Conservation (phyloP, 805 yeast genomes). For the Debaryomyces hansenii region DNA sequence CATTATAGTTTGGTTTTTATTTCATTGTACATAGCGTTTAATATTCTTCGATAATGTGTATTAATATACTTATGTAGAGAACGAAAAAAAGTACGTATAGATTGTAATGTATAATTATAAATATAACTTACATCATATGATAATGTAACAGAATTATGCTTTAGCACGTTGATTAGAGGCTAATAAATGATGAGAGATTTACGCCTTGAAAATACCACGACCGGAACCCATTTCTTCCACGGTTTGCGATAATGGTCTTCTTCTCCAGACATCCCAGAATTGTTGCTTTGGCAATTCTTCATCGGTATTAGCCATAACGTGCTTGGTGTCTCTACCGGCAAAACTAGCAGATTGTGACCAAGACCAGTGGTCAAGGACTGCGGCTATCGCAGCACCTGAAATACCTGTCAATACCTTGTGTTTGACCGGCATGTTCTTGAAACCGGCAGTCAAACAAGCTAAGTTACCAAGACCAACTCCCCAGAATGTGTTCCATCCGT, state of each 20-base stretch:
- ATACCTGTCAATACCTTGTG: slow-evolving; percentile 42
- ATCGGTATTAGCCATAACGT: slow-evolving; percentile 39
- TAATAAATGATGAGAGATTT: slow-evolving; percentile 1
- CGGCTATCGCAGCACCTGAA: slow-evolving; percentile 38
- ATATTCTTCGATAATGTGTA: neutral
- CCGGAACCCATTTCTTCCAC: slow-evolving; percentile 72
- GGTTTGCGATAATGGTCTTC: slow-evolving; percentile 82
- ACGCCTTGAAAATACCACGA: slow-evolving; percentile 52
- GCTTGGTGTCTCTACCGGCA: slow-evolving; percentile 37
- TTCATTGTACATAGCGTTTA: neutral
- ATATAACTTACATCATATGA: slow-evolving; percentile 1
- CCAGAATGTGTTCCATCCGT: slow-evolving; percentile 65
- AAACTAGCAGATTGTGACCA: slow-evolving; percentile 43
- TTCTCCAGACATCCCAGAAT: slow-evolving; percentile 78
- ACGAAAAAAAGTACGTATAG: neutral
- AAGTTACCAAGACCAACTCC: slow-evolving; percentile 54
- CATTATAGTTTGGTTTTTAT: neutral
- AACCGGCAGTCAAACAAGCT: slow-evolving; percentile 44
- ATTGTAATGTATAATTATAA: neutral
- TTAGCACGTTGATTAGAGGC: neutral
- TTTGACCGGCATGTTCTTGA: slow-evolving; percentile 41
- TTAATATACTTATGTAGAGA: slow-evolving; percentile 1
- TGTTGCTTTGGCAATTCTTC: slow-evolving; percentile 43
- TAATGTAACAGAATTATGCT: neutral
- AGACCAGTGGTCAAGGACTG: slow-evolving; percentile 36